Evolutionary conservation across 441 rosid species (phyloP), one percentile per base, ranked within the genome.

Genomic region (Euphorbia celastroides): DNA sequence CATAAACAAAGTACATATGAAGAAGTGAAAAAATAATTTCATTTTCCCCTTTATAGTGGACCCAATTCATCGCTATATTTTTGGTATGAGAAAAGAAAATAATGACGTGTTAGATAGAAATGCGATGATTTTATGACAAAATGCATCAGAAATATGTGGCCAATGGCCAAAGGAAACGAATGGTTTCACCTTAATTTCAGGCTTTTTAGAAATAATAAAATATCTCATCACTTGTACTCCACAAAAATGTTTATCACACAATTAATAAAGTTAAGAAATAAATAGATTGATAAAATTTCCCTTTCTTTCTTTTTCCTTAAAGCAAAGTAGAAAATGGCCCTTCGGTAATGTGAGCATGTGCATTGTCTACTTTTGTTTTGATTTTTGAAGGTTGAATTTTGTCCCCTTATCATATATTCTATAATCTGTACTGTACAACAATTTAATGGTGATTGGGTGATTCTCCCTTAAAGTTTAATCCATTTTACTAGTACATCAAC

Each of bases 231-330:
- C 67, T 62, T 25, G 66, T 62, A 28, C 62, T 61, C 70, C 42
- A 17, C 20, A 57, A 52, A 63, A 59, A 66, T 76, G 70, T 64
- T 67, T 57, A 74, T 59, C 52, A 36, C 69, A 60, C 59, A 42
- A 72, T 42, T 12, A 19, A 20, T 51, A 72, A 79, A 74, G 75
- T 64, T 51, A 62, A 63, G 3, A 38, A 23, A 41, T 22, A 38
- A 60, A 60, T 22, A 60, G 38, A 22, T 34, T 22, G 42, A 54
- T 56, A 70, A 55, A 38, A 28, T 58, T 67, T 65, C 73, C 67
- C 75, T 80, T 72, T 76, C 73, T 72, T 23, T 38, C 70, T 60
- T 66, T 73, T 76, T 69, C 63, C 64, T 66, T 77, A 66, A 76
- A 77, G 75, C 80, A 60, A 67, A 64, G 14, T 65, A 61, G 26